Conservation (phyloP, 192 early-diverging fungal genomes). For the Lunasporangiospora selenospora region DNA sequence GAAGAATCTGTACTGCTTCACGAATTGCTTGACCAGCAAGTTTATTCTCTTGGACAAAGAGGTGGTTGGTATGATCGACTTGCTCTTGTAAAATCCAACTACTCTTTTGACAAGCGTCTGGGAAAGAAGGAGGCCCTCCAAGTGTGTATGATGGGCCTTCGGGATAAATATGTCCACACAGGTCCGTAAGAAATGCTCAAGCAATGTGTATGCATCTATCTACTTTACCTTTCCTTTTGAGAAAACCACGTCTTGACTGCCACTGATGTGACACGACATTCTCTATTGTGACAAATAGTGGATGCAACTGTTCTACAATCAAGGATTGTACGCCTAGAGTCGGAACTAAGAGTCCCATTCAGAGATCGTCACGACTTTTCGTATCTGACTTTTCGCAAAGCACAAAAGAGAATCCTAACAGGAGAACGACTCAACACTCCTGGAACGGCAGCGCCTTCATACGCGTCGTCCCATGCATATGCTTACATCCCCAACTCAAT, state of each 20-base stretch:
- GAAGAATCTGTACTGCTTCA: slow-evolving; percentile 61
- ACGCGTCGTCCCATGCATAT: slow-evolving; percentile 23
- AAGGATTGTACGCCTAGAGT: slow-evolving; percentile 53
- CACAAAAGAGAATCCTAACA: slow-evolving; percentile 48
- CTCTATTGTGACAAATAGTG: slow-evolving; percentile 30
- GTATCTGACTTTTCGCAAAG: slow-evolving; percentile 43
- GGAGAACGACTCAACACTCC: slow-evolving; percentile 48
- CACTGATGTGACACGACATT: background rate
- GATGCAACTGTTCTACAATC: slow-evolving; percentile 48
- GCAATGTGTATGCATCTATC: background rate
- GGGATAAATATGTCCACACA: slow-evolving; percentile 65
- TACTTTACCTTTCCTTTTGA: background rate
- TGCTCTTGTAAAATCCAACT: slow-evolving; percentile 62
- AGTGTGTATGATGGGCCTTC: slow-evolving; percentile 65
- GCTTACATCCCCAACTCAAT: slow-evolving; percentile 22
- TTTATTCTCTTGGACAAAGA: slow-evolving; percentile 60
- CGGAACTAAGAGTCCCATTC: slow-evolving; percentile 50
- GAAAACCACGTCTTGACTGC: background rate
- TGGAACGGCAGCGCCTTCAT: slow-evolving; percentile 42
- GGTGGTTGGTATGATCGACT: slow-evolving; percentile 75
- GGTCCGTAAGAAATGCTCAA: slow-evolving; percentile 38
- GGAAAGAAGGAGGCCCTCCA: slow-evolving; percentile 51
- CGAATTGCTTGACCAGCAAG: slow-evolving; percentile 61
- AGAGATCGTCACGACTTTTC: slow-evolving; percentile 60
- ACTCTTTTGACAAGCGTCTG: slow-evolving; percentile 46